Percentiles rank a stretch among this genome's conserved stretches.
Evolutionary conservation across 2,329 filamentous ascomycete genomes (phyloP).

Genomic region (Pseudocercospora vitis): DNA sequence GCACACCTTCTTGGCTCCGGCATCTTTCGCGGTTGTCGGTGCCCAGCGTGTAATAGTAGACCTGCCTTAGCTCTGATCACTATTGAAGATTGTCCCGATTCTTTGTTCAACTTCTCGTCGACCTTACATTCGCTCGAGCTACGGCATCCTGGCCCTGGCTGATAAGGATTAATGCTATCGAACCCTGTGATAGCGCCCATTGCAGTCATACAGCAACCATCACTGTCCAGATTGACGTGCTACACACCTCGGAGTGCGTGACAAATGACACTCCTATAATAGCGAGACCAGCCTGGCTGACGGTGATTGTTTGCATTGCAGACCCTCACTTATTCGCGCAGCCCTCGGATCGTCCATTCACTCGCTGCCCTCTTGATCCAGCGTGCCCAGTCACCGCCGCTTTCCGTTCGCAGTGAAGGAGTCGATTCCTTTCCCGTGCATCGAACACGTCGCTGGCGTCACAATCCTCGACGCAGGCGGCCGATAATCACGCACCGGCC

Average conservation of each 20-base stretch:
- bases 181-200: constrained; percentile 50
- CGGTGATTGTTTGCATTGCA: not conserved
- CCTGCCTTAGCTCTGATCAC: not conserved
- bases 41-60: not conserved
- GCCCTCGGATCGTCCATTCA: not conserved
- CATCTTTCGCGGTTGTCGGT: not conserved
- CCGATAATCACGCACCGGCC: constrained; percentile 7
- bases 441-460: constrained; percentile 6
- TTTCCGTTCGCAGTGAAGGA: not conserved
- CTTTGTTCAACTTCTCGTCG: not conserved
- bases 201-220: constrained; percentile 8
- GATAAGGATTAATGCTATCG: constrained; percentile 39
- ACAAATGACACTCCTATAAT: not conserved
- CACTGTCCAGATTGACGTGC: not conserved
- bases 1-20: not conserved
- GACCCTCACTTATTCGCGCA: not conserved
- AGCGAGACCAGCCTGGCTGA: constrained; percentile 3
- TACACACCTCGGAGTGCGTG: not conserved
- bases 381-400: constrained; percentile 3
- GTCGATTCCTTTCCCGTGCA: not conserved
- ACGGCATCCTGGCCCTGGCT: not conserved
- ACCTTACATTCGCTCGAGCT: constrained; percentile 4
- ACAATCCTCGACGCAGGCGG: not conserved
- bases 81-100: not conserved
- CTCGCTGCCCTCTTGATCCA: not conserved